These are phyloP conservation scores for Venturia pyrina DNA, from an alignment of 2,329 filamentous ascomycete genomes.

Conservation along the genomic window DNA sequence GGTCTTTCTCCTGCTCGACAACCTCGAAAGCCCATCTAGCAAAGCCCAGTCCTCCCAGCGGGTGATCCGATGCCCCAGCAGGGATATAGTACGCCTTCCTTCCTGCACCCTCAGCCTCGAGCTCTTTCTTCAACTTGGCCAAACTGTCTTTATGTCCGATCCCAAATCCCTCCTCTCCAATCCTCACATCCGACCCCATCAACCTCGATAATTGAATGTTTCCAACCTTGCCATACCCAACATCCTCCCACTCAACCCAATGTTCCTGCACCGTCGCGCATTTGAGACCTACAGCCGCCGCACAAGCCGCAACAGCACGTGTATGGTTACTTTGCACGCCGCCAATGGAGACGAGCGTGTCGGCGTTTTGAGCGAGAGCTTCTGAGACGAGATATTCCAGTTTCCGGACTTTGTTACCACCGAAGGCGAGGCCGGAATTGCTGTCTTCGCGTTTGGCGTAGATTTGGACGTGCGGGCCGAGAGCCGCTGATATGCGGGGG, in stretches of 20 bases:
- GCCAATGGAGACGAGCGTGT: constrained; percentile 57
- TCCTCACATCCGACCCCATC: constrained; percentile 55
- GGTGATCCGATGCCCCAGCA: constrained; percentile 59
- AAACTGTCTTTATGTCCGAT: constrained; percentile 52
- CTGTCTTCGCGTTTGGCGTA: constrained; percentile 66
- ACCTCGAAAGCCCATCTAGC: constrained; percentile 63
- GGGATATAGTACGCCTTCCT: constrained; percentile 58
- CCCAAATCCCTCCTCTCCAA: constrained; percentile 50
- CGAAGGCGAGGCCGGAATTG: constrained; percentile 56
- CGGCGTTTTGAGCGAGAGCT: constrained; percentile 45
- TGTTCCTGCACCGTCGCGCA: constrained; percentile 52
- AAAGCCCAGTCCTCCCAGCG: constrained; percentile 57
- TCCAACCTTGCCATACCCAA: constrained; percentile 52
- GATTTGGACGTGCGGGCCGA: constrained; percentile 50
- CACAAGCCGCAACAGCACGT: constrained; percentile 54
- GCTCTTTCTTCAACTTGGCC: constrained; percentile 42
- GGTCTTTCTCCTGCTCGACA: constrained; percentile 47
- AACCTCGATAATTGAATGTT: constrained; percentile 62
- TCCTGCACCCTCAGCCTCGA: constrained; percentile 35
- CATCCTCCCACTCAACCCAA: constrained; percentile 51
- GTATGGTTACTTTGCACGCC: constrained; percentile 64
- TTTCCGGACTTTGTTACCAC: constrained; percentile 61
- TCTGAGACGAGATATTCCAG: constrained; percentile 60
- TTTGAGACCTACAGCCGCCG: constrained; percentile 48
- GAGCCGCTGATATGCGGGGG: constrained; percentile 51